Percentiles rank a stretch among this genome's conserved stretches.
Evolutionary conservation across 306 rosid genomes (phyloP).

Genomic region (Dryas drummondii): DNA sequence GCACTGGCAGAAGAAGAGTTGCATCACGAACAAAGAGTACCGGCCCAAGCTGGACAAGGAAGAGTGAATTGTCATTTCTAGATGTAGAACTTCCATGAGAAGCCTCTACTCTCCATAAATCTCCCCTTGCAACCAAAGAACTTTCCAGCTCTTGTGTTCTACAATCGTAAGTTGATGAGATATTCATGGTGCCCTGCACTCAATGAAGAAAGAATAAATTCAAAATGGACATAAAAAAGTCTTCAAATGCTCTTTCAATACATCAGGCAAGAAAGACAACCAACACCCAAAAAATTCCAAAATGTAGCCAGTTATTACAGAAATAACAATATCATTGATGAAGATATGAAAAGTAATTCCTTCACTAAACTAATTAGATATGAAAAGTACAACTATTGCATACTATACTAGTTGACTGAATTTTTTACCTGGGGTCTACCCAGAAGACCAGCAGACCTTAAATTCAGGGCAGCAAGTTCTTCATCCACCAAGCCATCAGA

Average conservation of each 20-base stretch:
- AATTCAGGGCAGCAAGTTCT: constrained; percentile 61
- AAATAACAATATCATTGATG: not conserved
- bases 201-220: constrained; percentile 24
- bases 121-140: constrained; percentile 90
- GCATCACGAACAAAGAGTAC: constrained; percentile 90
- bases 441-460: constrained; percentile 58
- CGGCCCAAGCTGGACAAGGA: constrained; percentile 95
- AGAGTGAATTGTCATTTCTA: constrained; percentile 76
- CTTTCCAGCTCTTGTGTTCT: constrained; percentile 82
- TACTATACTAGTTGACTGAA: not conserved
- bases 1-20: constrained; percentile 90
- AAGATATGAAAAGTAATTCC: not conserved
- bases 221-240: constrained; percentile 14
- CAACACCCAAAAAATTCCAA: not conserved
- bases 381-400: not conserved
- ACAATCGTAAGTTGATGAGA: constrained; percentile 82
- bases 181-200: constrained; percentile 67
- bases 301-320: not conserved
- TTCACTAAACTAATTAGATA: not conserved
- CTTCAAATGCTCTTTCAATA: not conserved
- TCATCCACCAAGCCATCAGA: constrained; percentile 58
- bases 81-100: constrained; percentile 75
- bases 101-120: constrained; percentile 95
- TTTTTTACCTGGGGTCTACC: constrained; percentile 79
- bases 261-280: not conserved